These are phyloP conservation scores for Sicyos edulis DNA, from an alignment of 306 rosid species.

Conservation along the genomic window DNA sequence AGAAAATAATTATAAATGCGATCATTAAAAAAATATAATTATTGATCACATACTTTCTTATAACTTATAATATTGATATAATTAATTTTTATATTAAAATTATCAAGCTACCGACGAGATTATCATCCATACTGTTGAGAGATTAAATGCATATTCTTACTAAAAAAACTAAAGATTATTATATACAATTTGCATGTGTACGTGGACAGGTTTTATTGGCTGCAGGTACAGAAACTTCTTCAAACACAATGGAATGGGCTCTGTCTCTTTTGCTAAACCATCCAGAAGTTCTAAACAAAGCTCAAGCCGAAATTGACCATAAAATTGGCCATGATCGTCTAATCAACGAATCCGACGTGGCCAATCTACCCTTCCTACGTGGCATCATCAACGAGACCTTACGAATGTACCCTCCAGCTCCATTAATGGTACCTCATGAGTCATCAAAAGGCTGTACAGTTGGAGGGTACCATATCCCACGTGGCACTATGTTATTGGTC, in stretches of 20 bases:
- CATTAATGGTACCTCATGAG: constrained; percentile 30
- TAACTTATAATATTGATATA: too few species aligned
- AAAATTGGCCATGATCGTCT: constrained; percentile 20
- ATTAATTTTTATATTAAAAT: too few species aligned
- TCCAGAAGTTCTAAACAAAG: constrained; percentile 23
- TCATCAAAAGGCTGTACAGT: constrained; percentile 29
- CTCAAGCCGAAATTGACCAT: constrained; percentile 16
- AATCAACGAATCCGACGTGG: constrained; percentile 31
- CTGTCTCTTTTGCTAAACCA: constrained; percentile 35
- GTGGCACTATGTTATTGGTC: constrained; percentile 39
- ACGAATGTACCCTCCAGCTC: constrained; percentile 30
- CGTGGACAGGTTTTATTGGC: constrained; percentile 1
- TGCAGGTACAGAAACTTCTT: constrained; percentile 35
- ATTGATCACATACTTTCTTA: too few species aligned
- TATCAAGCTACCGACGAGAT: too few species aligned
- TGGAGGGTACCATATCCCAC: constrained; percentile 27
- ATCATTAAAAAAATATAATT: too few species aligned
- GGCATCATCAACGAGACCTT: constrained; percentile 33
- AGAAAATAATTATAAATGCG: too few species aligned
- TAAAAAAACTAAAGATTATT: too few species aligned
- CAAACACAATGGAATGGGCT: constrained; percentile 38
- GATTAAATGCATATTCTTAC: too few species aligned
- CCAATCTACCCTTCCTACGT: constrained; percentile 20
- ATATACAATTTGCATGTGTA: too few species aligned
- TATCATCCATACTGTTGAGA: too few species aligned